phyloP scores from a whole-genome alignment of 495 filamentous ascomycete species.

The Penicillium maclennaniae region DNA sequence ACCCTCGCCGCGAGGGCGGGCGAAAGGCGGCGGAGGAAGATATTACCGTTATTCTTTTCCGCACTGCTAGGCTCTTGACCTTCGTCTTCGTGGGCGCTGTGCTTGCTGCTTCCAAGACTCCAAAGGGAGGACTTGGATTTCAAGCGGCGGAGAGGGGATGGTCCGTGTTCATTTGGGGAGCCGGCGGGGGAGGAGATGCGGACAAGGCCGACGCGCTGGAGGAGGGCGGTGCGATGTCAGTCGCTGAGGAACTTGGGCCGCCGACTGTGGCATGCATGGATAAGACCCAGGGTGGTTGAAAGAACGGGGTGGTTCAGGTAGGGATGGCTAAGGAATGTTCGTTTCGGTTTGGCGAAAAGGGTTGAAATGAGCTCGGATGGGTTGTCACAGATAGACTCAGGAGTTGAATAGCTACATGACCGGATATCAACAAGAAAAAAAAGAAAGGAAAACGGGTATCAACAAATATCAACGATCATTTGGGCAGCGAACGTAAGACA shows the following conservation, averaged over 20 bases:
- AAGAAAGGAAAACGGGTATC: neutral
- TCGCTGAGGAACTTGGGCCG: constrained; percentile 30
- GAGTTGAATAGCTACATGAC: constrained; percentile 20
- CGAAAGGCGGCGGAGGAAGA: constrained; percentile 49
- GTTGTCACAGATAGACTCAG: constrained; percentile 1
- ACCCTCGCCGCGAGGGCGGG: constrained; percentile 75
- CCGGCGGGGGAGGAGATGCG: constrained; percentile 26
- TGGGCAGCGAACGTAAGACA: constrained; percentile 26
- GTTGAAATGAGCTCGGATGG: neutral
- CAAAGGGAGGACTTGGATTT: constrained; percentile 45
- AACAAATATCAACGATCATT: constrained; percentile 5
- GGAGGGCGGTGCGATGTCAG: constrained; percentile 23
- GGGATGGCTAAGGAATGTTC: constrained; percentile 33
- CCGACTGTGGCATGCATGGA: constrained; percentile 44
- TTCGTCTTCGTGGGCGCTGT: constrained; percentile 30
- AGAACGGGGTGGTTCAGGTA: constrained; percentile 17
- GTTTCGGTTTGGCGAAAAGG: constrained; percentile 15
- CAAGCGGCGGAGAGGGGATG: constrained; percentile 33
- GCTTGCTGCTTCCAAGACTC: constrained; percentile 36
- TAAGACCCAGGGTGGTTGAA: constrained; percentile 22
- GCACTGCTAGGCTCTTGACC: constrained; percentile 18
- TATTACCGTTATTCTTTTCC: constrained; percentile 29
- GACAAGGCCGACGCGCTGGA: constrained; percentile 29
- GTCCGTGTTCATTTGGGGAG: constrained; percentile 33
- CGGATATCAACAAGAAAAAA: neutral